Percentiles rank a stretch among this genome's conserved stretches.
Conservation (phyloP, 768 basidiomycete genomes). For the Leccinellum rugosiceps region DNA sequence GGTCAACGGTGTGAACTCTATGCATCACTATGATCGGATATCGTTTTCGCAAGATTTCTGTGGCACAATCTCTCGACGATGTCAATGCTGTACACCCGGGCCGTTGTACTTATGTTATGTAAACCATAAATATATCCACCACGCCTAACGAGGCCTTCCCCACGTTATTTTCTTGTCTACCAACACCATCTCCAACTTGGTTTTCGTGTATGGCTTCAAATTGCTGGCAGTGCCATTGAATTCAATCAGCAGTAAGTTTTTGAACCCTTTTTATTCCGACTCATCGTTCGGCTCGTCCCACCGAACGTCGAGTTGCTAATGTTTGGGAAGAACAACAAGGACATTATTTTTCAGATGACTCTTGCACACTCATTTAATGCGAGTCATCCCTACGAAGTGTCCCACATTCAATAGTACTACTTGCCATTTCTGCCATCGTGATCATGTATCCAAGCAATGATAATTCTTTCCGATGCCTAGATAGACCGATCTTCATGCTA, state of each 20-base stretch:
- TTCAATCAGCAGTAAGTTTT: background rate
- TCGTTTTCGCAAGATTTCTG: constrained; percentile 2
- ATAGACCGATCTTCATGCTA: background rate
- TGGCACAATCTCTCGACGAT: constrained; percentile 21
- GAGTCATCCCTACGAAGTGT: background rate
- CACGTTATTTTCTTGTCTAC: background rate
- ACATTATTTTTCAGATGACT: constrained; percentile 59
- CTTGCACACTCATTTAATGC: constrained; percentile 2
- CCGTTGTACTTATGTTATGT: background rate
- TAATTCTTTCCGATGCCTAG: background rate
- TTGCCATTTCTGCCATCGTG: background rate
- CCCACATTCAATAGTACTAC: background rate
- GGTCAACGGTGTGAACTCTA: background rate
- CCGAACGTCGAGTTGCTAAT: constrained; percentile 53
- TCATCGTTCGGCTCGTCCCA: constrained; percentile 40
- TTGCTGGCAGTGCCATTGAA: background rate
- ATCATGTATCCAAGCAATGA: background rate
- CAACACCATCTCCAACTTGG: background rate
- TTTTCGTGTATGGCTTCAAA: background rate
- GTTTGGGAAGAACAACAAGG: constrained; percentile 43
- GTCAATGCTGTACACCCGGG: constrained; percentile 16
- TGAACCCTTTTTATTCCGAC: constrained; percentile 45
- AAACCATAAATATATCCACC: background rate
- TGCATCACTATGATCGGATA: background rate
- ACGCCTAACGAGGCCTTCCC: background rate